A percentile compares a stretch with the other conserved stretches of the same genome.
Conservation (phyloP, 1,139 yeast genomes). For the Hemisphaericaspora lyxosophila region DNA sequence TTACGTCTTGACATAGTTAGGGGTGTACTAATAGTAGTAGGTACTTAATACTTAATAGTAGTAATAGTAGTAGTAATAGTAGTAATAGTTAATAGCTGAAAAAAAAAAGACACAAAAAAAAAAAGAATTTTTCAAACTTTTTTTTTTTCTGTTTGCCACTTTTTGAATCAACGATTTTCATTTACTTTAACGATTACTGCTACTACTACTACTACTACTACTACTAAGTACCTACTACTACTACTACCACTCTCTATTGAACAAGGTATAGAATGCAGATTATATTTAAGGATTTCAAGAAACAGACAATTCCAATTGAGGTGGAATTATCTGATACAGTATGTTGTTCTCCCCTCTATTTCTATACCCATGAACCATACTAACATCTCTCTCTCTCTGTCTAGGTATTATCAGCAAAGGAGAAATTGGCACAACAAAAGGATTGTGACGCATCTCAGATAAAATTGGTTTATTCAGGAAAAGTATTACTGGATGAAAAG, state of each 20-base stretch:
- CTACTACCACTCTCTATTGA: conserved; percentile 4
- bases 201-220: neutral
- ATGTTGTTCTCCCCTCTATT: conserved; percentile 24
- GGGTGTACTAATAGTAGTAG: conserved; percentile 5
- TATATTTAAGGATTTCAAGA: conserved; percentile 87
- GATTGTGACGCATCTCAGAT: conserved; percentile 73
- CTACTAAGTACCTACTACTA: too few species aligned
- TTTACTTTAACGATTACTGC: too few species aligned
- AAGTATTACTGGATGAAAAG: conserved; percentile 83
- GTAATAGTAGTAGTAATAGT: too few species aligned
- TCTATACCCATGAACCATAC: neutral
- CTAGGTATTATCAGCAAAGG: conserved; percentile 70
- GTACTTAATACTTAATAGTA: too few species aligned
- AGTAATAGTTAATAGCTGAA: too few species aligned
- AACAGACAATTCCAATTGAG: conserved; percentile 80
- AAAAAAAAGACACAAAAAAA: neutral
- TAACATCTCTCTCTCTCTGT: neutral
- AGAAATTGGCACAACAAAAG: conserved; percentile 66
- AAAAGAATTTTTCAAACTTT: too few species aligned
- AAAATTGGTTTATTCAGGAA: conserved; percentile 90
- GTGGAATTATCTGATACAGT: conserved; percentile 71
- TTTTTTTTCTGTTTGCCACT: neutral
- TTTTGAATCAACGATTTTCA: too few species aligned
- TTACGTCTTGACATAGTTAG: conserved; percentile 19
- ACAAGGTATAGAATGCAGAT: conserved; percentile 56